Base-by-base conservation (phyloP, 176 grass and related monocot genomes). In the Oryza coarctata region DNA sequence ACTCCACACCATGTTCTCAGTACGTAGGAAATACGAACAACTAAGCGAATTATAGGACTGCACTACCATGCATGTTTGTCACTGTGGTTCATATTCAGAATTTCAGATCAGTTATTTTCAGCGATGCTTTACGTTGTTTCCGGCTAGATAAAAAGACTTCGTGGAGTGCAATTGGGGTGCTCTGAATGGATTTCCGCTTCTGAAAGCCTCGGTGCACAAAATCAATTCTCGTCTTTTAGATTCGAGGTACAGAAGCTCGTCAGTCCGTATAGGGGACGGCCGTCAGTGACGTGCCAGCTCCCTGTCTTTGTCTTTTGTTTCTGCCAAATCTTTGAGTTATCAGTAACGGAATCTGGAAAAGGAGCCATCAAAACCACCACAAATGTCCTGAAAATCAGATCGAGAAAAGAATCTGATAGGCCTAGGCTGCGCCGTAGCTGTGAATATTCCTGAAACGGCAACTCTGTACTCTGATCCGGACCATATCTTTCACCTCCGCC, bases 391-490 rank as follows among this genome's bases (percentile, higher is more conserved):
- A 39, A 26, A 78, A 62, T 75, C n/a, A 41, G 49, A 52, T 15
- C 1, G 14, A 15, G 39, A 39, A 20, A 57, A 13, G 83, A 86
- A 89, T 85, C 83, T 67, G 78, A 8, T 63, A 70, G 85, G 34
- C 8, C 30, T 34, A 63, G 78, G 52, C 71, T 85, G 82, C 38
- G 40, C 26, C 50, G 52, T 82, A 86, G 67, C 73, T 0, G 35
- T 82, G 77, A 85, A 89, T 86, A 89, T 89, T 89, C 88, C 83
- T 47, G 78, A 67, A 86, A 89, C 66, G 17, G 82, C 82, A 43
- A 74, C 45, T 26, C 33, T 8, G 12, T 20, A 31, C 68, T 73
- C 76, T 27, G 76, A 57, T 39, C 68, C 68, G 52, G 79, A 77
- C 55, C 86, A 41, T 66, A 67, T 73, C 86, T 88, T 67, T 33